Percentiles rank a stretch among this genome's conserved stretches.
Evolutionary conservation across 495 filamentous ascomycete genomes (phyloP).

Genomic region (Platismatia glauca): DNA sequence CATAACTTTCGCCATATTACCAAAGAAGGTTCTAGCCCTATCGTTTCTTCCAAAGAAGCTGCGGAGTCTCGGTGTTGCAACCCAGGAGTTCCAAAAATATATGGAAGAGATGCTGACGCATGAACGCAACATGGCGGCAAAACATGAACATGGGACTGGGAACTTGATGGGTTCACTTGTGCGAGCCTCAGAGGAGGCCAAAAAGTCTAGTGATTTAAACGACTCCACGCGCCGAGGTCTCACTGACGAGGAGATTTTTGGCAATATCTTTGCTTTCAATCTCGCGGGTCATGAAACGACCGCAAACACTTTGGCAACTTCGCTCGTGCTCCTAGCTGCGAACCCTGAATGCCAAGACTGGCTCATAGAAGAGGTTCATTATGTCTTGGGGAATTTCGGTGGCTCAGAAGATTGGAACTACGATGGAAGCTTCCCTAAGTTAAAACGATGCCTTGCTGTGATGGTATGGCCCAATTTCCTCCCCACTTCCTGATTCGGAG

Average conservation of each 20-base stretch:
- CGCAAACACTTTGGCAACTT: slow-evolving; percentile 41
- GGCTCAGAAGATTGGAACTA: slow-evolving; percentile 20
- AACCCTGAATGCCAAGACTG: slow-evolving; percentile 42
- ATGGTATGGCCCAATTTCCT: slow-evolving; percentile 17
- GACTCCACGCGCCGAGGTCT: slow-evolving; percentile 20
- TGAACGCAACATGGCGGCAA: slow-evolving; percentile 17
- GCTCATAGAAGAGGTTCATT: slow-evolving; percentile 37
- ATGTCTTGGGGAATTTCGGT: slow-evolving; percentile 18
- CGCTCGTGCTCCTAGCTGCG: slow-evolving; percentile 39
- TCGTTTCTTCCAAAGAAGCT: slow-evolving; percentile 23
- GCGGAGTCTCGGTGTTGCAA: slow-evolving; percentile 27
- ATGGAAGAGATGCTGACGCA: slow-evolving; percentile 25
- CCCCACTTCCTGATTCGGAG: background rate
- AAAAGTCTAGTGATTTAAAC: background rate
- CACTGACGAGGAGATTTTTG: slow-evolving; percentile 39
- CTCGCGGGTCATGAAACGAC: slow-evolving; percentile 50
- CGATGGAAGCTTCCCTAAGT: slow-evolving; percentile 23
- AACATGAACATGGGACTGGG: slow-evolving; percentile 15
- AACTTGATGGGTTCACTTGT: slow-evolving; percentile 37
- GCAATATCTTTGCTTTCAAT: slow-evolving; percentile 48
- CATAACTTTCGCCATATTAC: slow-evolving; percentile 28
- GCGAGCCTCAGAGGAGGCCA: slow-evolving; percentile 30
- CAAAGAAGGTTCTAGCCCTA: slow-evolving; percentile 24
- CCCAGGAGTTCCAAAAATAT: slow-evolving; percentile 26
- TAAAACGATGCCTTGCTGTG: slow-evolving; percentile 18